These are phyloP conservation scores for Chytriomyces sp. DNA, from an alignment of 192 early-diverging fungal genomes.

Conservation along the genomic window DNA sequence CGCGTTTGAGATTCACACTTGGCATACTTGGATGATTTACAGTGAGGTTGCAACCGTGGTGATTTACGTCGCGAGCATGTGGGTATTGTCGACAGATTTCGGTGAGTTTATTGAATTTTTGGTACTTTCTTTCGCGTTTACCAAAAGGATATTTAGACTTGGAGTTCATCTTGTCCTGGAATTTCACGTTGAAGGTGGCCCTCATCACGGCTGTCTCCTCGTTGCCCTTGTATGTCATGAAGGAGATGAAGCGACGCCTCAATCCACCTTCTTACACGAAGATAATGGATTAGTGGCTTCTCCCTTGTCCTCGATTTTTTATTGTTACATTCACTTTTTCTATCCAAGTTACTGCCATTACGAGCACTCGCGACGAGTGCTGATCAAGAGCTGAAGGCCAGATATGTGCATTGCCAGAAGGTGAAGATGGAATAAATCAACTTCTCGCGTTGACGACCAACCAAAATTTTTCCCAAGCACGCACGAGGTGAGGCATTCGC, in stretches of 20 bases:
- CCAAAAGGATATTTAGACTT: slow-evolving; percentile 55
- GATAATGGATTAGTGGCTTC: slow-evolving; percentile 49
- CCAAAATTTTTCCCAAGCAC: too few relatives aligned
- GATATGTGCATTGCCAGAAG: too few relatives aligned
- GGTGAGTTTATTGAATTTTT: slow-evolving; percentile 52
- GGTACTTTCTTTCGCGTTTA: neutral
- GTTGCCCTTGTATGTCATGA: slow-evolving; percentile 85
- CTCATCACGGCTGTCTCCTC: slow-evolving; percentile 87
- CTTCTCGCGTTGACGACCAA: too few relatives aligned
- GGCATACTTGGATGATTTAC: slow-evolving; percentile 90
- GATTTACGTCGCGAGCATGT: slow-evolving; percentile 88
- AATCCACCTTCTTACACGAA: slow-evolving; percentile 92
- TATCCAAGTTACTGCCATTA: too few relatives aligned
- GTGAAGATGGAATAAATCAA: too few relatives aligned
- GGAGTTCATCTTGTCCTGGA: slow-evolving; percentile 78
- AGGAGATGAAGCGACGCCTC: slow-evolving; percentile 72
- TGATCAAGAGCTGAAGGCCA: too few relatives aligned
- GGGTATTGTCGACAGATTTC: slow-evolving; percentile 87
- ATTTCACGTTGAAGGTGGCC: slow-evolving; percentile 88
- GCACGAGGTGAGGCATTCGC: too few relatives aligned
- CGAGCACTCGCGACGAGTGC: too few relatives aligned
- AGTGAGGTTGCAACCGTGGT: slow-evolving; percentile 79
- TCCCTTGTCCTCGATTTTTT: too few relatives aligned
- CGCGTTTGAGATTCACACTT: slow-evolving; percentile 88
- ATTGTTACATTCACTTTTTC: too few relatives aligned